A percentile compares a stretch with the other conserved stretches of the same genome.
Evolutionary conservation across 148 eudicot genomes (phyloP).

Genomic region (Fagopyrum tataricum): DNA sequence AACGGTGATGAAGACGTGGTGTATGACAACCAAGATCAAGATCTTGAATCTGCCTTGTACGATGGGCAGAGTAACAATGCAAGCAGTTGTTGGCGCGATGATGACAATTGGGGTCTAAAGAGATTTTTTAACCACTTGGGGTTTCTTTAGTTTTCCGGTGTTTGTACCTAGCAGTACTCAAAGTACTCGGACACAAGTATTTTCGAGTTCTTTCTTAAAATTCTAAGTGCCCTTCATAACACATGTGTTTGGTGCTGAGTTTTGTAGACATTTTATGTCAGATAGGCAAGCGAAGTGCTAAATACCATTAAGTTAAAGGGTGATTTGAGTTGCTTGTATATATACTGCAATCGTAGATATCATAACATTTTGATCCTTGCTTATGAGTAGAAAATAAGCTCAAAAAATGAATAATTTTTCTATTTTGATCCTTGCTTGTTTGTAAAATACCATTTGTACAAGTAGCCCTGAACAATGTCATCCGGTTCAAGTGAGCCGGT

Average conservation of each 20-base stretch:
- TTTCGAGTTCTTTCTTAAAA: no score
- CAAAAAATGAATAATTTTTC: no score
- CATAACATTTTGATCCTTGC: no score
- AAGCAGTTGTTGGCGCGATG: conserved; percentile 14
- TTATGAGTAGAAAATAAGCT: no score
- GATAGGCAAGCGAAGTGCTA: no score
- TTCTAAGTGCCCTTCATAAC: not conserved
- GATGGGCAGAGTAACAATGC: not conserved
- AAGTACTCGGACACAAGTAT: not conserved
- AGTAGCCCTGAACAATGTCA: no score
- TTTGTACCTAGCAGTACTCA: not conserved
- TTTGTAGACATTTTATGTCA: not conserved
- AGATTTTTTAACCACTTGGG: conserved; percentile 31
- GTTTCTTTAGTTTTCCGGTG: conserved; percentile 12
- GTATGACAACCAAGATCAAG: not conserved
- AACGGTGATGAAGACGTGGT: not conserved
- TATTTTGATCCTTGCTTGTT: no score
- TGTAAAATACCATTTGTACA: no score
- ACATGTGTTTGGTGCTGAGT: not conserved
- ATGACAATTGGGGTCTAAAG: conserved; percentile 43
- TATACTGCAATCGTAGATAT: no score
- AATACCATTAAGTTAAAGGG: no score
- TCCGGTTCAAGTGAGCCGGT: no score
- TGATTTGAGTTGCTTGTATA: no score
- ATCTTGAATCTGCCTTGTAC: not conserved